A percentile compares a stretch with the other conserved stretches of the same genome.
These are phyloP conservation scores for Ceratocystis eucalypticola DNA, from an alignment of 2,329 filamentous ascomycete species.

Conservation along the genomic window DNA sequence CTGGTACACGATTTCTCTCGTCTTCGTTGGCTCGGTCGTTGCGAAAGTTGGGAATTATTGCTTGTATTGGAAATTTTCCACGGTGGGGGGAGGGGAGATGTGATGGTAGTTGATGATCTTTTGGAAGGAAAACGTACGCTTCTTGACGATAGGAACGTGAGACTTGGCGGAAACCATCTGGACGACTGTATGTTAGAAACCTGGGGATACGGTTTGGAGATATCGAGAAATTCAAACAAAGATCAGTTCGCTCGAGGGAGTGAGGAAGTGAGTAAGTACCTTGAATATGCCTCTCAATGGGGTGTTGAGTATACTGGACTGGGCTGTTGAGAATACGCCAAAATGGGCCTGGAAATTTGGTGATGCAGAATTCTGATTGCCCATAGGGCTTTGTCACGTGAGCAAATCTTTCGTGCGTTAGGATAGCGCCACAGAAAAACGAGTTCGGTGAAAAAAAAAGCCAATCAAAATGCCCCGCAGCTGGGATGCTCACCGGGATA, in stretches of 20 bases:
- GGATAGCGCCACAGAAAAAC: conserved; percentile 15
- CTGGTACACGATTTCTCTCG: background rate
- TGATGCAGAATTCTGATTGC: conserved; percentile 25
- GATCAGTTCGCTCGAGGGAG: conserved; percentile 17
- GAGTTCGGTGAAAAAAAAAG: background rate
- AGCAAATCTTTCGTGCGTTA: conserved; percentile 20
- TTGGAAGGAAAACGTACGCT: conserved; percentile 55
- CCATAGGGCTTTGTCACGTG: conserved; percentile 28
- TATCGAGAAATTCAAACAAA: conserved; percentile 10
- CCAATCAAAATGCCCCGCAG: background rate
- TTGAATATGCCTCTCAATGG: conserved; percentile 31
- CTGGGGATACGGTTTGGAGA: background rate
- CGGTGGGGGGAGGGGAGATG: conserved; percentile 8
- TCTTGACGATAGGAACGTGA: conserved; percentile 99
- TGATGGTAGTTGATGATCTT: conserved; percentile 17
- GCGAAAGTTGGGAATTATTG: background rate
- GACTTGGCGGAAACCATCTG: conserved; percentile 99
- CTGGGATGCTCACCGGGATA: conserved; percentile 6
- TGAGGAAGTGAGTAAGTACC: conserved; percentile 25
- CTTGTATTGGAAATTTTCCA: conserved; percentile 6
- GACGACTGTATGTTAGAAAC: conserved; percentile 18
- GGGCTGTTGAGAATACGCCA: conserved; percentile 26
- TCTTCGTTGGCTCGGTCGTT: background rate
- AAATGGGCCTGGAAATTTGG: conserved; percentile 28
- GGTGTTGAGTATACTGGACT: conserved; percentile 25